phyloP scores from a whole-genome alignment of 441 rosid species.

The Aquilaria agallochum region DNA sequence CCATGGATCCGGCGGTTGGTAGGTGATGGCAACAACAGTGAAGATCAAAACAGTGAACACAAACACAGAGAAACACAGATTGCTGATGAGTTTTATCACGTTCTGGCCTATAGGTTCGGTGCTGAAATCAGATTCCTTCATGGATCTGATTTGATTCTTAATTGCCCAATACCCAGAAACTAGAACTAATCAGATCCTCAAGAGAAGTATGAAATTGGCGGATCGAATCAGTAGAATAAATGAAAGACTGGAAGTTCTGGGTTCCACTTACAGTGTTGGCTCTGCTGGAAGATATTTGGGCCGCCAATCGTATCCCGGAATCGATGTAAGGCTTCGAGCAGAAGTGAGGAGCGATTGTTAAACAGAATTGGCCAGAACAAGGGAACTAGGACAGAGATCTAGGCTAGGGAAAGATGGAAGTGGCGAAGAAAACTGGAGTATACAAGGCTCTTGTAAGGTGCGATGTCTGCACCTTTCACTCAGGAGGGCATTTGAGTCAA shows the following conservation, averaged over 20 bases:
- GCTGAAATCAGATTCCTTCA: slow-evolving; percentile 67
- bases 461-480: too few species aligned
- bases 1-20: slow-evolving; percentile 99
- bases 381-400: too few species aligned
- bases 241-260: neutral
- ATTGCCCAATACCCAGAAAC: slow-evolving; percentile 14
- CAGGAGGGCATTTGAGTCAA: too few species aligned
- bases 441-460: too few species aligned
- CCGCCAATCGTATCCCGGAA: too few species aligned
- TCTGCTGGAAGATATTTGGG: too few species aligned
- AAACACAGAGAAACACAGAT: slow-evolving; percentile 89
- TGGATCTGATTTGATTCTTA: slow-evolving; percentile 19
- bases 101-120: slow-evolving; percentile 84
- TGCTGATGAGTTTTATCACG: slow-evolving; percentile 75
- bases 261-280: too few species aligned
- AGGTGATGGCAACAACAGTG: slow-evolving; percentile 85
- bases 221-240: slow-evolving; percentile 13
- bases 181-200: slow-evolving; percentile 19
- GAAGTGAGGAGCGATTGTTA: too few species aligned
- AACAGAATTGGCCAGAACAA: too few species aligned
- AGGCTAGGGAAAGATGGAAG: too few species aligned
- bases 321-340: too few species aligned
- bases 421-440: too few species aligned
- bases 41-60: slow-evolving; percentile 81
- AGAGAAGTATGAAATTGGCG: slow-evolving; percentile 1